Percentiles rank a stretch among this genome's conserved stretches.
These are phyloP conservation scores for Agrocybe chaxingu DNA, from an alignment of 768 basidiomycete genomes.

Conservation along the genomic window DNA sequence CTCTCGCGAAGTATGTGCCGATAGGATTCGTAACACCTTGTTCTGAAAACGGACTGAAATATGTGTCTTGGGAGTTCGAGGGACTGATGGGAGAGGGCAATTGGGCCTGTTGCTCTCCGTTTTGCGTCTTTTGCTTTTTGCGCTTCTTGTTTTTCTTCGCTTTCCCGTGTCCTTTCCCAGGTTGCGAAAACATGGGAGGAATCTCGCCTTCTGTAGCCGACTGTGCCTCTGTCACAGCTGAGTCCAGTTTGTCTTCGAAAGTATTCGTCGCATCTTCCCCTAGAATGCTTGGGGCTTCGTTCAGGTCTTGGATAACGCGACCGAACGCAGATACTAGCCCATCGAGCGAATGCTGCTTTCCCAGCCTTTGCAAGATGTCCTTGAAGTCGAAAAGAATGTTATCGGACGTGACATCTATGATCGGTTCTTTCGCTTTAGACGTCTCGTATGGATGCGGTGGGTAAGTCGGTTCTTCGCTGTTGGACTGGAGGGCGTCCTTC, in stretches of 20 bases:
- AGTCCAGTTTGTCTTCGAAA: slow-evolving; percentile 4
- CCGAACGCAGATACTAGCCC: slow-evolving; percentile 22
- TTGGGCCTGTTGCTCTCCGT: slow-evolving; percentile 7
- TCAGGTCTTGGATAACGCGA: slow-evolving; percentile 14
- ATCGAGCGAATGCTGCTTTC: slow-evolving; percentile 28
- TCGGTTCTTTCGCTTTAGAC: neutral
- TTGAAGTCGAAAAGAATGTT: slow-evolving; percentile 26
- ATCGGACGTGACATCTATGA: slow-evolving; percentile 11
- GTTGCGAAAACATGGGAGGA: too few species aligned
- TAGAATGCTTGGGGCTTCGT: slow-evolving; percentile 14
- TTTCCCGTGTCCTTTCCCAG: slow-evolving; percentile 6
- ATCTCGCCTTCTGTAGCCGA: neutral
- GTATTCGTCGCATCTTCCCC: slow-evolving; percentile 10
- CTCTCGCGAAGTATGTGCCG: slow-evolving; percentile 15
- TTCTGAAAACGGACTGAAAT: neutral
- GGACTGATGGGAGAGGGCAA: neutral
- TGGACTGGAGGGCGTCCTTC: slow-evolving; percentile 1
- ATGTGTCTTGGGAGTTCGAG: neutral
- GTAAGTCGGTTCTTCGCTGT: slow-evolving; percentile 12
- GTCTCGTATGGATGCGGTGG: slow-evolving; percentile 16
- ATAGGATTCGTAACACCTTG: slow-evolving; percentile 6
- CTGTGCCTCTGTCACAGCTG: neutral
- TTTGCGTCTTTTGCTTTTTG: slow-evolving; percentile 4
- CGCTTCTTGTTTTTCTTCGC: slow-evolving; percentile 8
- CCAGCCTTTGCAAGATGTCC: slow-evolving; percentile 30